These are phyloP conservation scores for Calonectria hawksworthii DNA, from an alignment of 2,329 filamentous ascomycete genomes.

Conservation along the genomic window DNA sequence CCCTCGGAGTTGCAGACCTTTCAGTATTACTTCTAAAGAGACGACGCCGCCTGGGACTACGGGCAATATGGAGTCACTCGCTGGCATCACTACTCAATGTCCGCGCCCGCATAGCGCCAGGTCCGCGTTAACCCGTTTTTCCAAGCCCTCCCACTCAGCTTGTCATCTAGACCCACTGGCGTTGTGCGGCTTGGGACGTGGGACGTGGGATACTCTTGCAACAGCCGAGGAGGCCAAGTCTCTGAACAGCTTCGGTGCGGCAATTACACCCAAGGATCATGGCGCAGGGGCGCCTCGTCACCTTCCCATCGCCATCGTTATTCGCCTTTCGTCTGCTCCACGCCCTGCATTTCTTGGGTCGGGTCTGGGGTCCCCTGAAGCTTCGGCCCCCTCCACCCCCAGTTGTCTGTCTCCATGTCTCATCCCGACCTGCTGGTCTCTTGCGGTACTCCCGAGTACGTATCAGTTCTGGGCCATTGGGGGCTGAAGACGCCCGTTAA, in stretches of 20 bases:
- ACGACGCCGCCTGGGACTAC: slow-evolving; percentile 10
- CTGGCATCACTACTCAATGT: slow-evolving; percentile 28
- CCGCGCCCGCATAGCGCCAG: slow-evolving; percentile 24
- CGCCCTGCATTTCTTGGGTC: slow-evolving; percentile 16
- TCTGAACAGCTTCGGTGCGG: slow-evolving; percentile 34
- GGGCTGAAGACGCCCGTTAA: background rate
- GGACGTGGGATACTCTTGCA: slow-evolving; percentile 9
- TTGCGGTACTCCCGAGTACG: background rate
- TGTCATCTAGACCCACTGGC: slow-evolving; percentile 36
- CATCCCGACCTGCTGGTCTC: background rate
- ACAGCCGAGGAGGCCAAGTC: slow-evolving; percentile 12
- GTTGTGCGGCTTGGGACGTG: slow-evolving; percentile 26
- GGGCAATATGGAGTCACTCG: slow-evolving; percentile 22
- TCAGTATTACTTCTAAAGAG: background rate
- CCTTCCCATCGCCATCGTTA: slow-evolving; percentile 15
- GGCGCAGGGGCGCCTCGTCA: slow-evolving; percentile 27
- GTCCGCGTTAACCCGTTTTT: slow-evolving; percentile 40
- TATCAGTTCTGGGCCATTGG: background rate
- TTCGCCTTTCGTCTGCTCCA: background rate
- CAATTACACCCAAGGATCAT: slow-evolving; percentile 35
- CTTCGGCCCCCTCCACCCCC: slow-evolving; percentile 6
- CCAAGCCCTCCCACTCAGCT: slow-evolving; percentile 24
- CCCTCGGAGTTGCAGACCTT: slow-evolving; percentile 11
- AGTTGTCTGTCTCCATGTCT: slow-evolving; percentile 1
- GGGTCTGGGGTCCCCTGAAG: background rate